Evolutionary conservation across 371 early-diverging fungal species (phyloP).

Genomic region (Mortierella sp.): DNA sequence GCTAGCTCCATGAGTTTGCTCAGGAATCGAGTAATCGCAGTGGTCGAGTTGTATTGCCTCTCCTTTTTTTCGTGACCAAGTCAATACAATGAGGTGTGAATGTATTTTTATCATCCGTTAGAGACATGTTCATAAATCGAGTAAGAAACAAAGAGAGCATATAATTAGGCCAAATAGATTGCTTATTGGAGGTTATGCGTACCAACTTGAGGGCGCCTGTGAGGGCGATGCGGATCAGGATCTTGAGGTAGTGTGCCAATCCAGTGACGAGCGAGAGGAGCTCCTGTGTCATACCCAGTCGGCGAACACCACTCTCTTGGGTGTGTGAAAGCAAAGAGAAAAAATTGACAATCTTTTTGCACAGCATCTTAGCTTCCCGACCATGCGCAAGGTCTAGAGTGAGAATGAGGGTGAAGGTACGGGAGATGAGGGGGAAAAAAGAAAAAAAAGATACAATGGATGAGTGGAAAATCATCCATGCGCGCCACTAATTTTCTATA

Average conservation of each 20-base stretch:
- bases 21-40: constrained; percentile 59
- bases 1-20: constrained; percentile 60
- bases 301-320: constrained; percentile 63
- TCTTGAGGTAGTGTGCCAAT: constrained; percentile 91
- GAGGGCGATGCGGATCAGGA: constrained; percentile 85
- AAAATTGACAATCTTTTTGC: constrained; percentile 87
- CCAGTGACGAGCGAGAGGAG: constrained; percentile 87
- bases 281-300: constrained; percentile 84
- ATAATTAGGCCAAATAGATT: neutral
- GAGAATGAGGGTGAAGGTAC: neutral
- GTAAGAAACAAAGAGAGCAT: neutral
- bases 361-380: constrained; percentile 85
- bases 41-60: constrained; percentile 32
- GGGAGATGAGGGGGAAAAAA: neutral
- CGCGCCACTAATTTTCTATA: too few relatives aligned
- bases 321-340: constrained; percentile 87
- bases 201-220: constrained; percentile 87
- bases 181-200: constrained; percentile 16
- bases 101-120: neutral
- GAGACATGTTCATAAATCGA: neutral
- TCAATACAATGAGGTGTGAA: neutral
- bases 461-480: too few relatives aligned
- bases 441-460: neutral
- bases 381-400: constrained; percentile 65
- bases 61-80: too few relatives aligned